Evolutionary conservation across 768 basidiomycete species (phyloP), one percentile per base, ranked within the genome.

Genomic region (Hemileccinum rubropunctum): DNA sequence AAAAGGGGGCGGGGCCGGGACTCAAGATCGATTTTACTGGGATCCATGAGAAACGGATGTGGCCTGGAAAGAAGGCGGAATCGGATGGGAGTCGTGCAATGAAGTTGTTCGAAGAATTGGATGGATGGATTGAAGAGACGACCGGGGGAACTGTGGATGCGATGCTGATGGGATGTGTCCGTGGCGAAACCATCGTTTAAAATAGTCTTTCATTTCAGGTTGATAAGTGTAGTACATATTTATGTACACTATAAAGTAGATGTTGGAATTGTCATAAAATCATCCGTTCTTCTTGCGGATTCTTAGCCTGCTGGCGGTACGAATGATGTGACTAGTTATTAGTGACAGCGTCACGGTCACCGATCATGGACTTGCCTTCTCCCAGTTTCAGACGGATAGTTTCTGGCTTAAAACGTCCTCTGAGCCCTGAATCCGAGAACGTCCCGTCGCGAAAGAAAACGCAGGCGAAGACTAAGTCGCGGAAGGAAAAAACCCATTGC

Each of bases 21-120:
- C 67, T 93, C 36, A 62, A 65, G 41, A 71, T 97, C 34, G 83
- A 92, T 65, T 97, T 86, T 61, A 76, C 89, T 11, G 91, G 91
- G 1, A 76, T 97, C 33, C 84, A 90, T 67, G 86, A 91, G 74
- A 83, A 79, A 51, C 84, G 81, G 36, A 88, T 93, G 79, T 94
- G 88, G 87, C 90, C 91, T 0, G 91, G 73, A 3, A 89, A 84
- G 58, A 66, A 64, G 58, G 60, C 60, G 1, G 67, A 82, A 70
- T 67, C 66, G 65, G 65, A 75, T 68, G 70, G 79, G 70, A 66
- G 75, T 64, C 63, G 80, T 2, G 78, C 86, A 26, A 88, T 95
- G 82, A 65, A 65, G 51, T 62, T 95, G 47, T 91, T 98, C 58
- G 77, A 84, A 56, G 69, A 76, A 44, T 72, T 97, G 30, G 91